Evolutionary conservation across 352 stramenopile species (phyloP).

Genomic region (Pythium grandisporangium): DNA sequence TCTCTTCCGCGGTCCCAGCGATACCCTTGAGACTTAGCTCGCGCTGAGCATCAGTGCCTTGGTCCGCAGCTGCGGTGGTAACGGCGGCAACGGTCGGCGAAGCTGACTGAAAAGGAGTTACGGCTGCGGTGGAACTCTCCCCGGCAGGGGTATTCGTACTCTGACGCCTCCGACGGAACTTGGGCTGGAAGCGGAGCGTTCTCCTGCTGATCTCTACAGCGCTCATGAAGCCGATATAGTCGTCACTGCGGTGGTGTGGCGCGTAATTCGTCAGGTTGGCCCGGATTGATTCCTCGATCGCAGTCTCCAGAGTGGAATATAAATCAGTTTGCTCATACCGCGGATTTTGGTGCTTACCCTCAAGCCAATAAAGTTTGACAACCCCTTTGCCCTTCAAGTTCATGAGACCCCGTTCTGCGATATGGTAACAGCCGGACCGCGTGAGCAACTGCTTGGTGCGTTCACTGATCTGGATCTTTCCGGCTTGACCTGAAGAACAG

Average conservation of each 20-base stretch:
- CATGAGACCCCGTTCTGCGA: conserved; percentile 52
- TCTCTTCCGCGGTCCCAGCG: conserved; percentile 30
- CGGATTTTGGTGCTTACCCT: conserved; percentile 29
- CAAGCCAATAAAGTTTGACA: conserved; percentile 58
- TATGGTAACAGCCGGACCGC: conserved; percentile 34
- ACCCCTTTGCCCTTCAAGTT: conserved; percentile 70
- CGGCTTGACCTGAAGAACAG: conserved; percentile 56
- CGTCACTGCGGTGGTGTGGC: conserved; percentile 38
- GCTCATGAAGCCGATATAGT: conserved; percentile 55
- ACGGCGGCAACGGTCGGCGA: conserved; percentile 1
- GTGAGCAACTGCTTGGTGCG: conserved; percentile 35
- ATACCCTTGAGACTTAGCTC: conserved; percentile 24
- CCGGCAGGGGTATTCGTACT: too few species aligned
- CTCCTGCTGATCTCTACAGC: conserved; percentile 37
- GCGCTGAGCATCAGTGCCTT: too few species aligned
- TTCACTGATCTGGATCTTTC: conserved; percentile 64
- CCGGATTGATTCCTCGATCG: conserved; percentile 44
- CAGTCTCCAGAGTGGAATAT: conserved; percentile 21
- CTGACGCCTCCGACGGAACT: conserved; percentile 3
- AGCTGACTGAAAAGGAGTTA: too few species aligned
- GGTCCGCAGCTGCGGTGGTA: neutral
- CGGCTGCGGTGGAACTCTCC: too few species aligned
- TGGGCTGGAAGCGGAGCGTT: conserved; percentile 42
- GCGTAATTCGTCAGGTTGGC: conserved; percentile 20
- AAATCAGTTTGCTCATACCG: conserved; percentile 19